Evolutionary conservation across 1,284 basidiomycete species (phyloP), one percentile per base, ranked within the genome.

Genomic region (Papiliotrema laurentii): DNA sequence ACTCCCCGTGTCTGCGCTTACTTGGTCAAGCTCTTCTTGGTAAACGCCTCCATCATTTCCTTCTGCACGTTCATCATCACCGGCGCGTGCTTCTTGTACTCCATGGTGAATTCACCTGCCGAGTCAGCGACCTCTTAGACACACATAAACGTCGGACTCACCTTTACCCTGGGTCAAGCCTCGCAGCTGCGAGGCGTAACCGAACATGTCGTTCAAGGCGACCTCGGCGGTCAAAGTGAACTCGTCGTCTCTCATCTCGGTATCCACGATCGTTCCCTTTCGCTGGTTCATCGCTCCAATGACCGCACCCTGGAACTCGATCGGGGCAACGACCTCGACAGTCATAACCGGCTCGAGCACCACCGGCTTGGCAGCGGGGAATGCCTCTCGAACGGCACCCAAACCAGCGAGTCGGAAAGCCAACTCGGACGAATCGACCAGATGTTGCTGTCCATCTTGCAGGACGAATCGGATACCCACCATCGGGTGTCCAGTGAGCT

Each of bases 281-380:
- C 96, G 82, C 54, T 89, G 85, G 73, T 97, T 99, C 64, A 98
- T 77, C 14, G 89, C 89, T 39, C 94, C 93, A 63, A 98, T 97
- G 46, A 98, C 94, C 37, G 82, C 80, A 80, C 93, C 94, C 72
- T 98, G 96, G 81, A 97, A 99, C 70, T 99, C 96, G 34, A 84
- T 80, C 2, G 96, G 96, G 0, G 94, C 93, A 37, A 97, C 85
- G 21, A 98, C 89, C 69, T 99, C 96, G 43, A 99, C 96, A 14
- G 83, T 89, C 96, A 99, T 99, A 74, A 97, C 87, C 21, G 96
- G 96, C 71, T 99, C 96, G 33, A 98, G 78, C 51, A 98, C 87
- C 49, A 90, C 84, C 0, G 90, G 85, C 39, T 77, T 77, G 21
- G 90, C 85, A 55, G 82, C 81, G 55, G 79, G 78, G 78, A 87